A percentile compares a stretch with the other conserved stretches of the same genome.
These are phyloP conservation scores for Lentinula lateritia DNA, from an alignment of 768 basidiomycete species.

Conservation along the genomic window DNA sequence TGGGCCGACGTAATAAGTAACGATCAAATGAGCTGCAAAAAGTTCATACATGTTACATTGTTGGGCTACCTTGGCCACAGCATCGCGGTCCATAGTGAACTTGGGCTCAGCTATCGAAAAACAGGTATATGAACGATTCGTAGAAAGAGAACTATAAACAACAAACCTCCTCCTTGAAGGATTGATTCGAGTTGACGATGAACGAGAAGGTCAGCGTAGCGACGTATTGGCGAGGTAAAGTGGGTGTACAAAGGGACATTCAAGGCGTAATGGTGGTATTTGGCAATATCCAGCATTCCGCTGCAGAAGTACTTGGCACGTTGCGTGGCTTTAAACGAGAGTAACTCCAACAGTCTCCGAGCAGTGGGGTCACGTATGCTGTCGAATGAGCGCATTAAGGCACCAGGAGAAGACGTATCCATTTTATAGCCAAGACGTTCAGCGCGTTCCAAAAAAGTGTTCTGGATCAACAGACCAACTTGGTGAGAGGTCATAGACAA, in stretches of 20 bases:
- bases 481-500: not conserved
- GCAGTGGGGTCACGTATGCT: constrained; percentile 67
- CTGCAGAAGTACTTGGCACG: constrained; percentile 98
- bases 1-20: constrained; percentile 7
- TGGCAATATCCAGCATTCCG: constrained; percentile 98
- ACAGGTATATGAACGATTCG: constrained; percentile 2
- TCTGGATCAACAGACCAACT: constrained; percentile 36
- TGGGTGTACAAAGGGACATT: constrained; percentile 90
- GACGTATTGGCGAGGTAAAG: constrained; percentile 89
- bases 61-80: constrained; percentile 95
- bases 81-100: constrained; percentile 96
- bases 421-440: constrained; percentile 77
- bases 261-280: constrained; percentile 91
- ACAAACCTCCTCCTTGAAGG: constrained; percentile 62
- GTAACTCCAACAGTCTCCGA: constrained; percentile 72
- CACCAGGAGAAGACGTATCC: constrained; percentile 72
- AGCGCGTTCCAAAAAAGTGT: constrained; percentile 74
- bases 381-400: constrained; percentile 83
- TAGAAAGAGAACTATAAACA: not conserved
- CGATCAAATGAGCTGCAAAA: not conserved
- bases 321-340: constrained; percentile 89
- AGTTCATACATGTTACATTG: constrained; percentile 88
- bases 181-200: constrained; percentile 95
- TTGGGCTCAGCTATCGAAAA: constrained; percentile 59
- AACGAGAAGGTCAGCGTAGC: constrained; percentile 90